Percentiles rank a stretch among this genome's conserved stretches.
These are phyloP conservation scores for Scutellaria baicalensis DNA, from an alignment of 257 asterid species.

Conservation along the genomic window DNA sequence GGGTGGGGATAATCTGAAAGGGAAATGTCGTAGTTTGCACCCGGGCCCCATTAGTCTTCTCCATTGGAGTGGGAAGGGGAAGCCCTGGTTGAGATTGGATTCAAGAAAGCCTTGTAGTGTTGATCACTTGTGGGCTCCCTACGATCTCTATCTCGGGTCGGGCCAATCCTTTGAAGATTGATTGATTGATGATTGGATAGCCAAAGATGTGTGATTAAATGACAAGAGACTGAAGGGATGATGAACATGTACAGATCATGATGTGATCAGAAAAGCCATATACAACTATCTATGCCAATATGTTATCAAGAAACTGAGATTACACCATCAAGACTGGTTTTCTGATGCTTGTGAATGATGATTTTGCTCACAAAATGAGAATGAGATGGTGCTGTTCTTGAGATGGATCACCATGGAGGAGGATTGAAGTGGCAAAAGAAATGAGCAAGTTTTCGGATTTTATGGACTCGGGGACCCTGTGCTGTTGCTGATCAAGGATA, in stretches of 20 bases:
- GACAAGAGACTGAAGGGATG: no score
- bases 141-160: slow-evolving; percentile 51
- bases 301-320: no score
- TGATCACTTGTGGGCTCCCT: slow-evolving; percentile 77
- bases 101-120: slow-evolving; percentile 61
- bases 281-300: neutral
- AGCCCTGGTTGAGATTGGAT: slow-evolving; percentile 74
- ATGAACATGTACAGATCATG: neutral
- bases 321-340: no score
- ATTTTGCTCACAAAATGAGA: no score
- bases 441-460: neutral
- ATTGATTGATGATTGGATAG: neutral
- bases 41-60: slow-evolving; percentile 71
- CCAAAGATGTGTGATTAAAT: neutral
- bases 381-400: no score
- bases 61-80: slow-evolving; percentile 89
- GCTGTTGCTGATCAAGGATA: neutral
- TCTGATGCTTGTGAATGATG: no score
- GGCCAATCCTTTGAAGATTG: slow-evolving; percentile 47
- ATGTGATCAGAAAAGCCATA: neutral
- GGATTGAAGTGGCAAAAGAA: neutral
- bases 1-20: slow-evolving; percentile 70
- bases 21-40: slow-evolving; percentile 59
- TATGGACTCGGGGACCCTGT: neutral
- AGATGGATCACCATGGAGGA: neutral